phyloP scores from a whole-genome alignment of 2,329 filamentous ascomycete species.

The Alternaria longipes region DNA sequence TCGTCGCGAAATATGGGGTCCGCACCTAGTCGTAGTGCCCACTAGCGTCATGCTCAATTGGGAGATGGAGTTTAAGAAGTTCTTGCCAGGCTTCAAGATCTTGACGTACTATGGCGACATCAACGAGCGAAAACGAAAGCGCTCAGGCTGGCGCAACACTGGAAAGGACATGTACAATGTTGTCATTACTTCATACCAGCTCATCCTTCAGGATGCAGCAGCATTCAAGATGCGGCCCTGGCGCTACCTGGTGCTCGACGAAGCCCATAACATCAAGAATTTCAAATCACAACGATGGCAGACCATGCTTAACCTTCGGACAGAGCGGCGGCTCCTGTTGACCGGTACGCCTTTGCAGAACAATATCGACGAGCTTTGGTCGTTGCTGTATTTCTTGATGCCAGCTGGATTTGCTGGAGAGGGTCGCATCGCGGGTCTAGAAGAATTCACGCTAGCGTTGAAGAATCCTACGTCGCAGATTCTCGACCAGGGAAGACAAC shows the following conservation, averaged over 20 bases:
- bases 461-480: slow-evolving; percentile 96
- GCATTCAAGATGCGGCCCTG: slow-evolving; percentile 91
- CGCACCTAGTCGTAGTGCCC: slow-evolving; percentile 93
- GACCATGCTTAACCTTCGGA: slow-evolving; percentile 91
- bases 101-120: slow-evolving; percentile 95
- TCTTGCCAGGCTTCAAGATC: slow-evolving; percentile 97
- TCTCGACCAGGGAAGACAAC: slow-evolving; percentile 89
- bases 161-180: slow-evolving; percentile 85
- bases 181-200: slow-evolving; percentile 95
- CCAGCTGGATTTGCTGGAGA: slow-evolving; percentile 84
- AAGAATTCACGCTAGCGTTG: slow-evolving; percentile 96
- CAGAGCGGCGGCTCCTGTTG: slow-evolving; percentile 82
- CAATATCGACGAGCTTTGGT: slow-evolving; percentile 96
- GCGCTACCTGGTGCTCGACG: slow-evolving; percentile 98
- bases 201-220: slow-evolving; percentile 91
- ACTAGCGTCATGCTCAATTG: slow-evolving; percentile 99
- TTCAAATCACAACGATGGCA: slow-evolving; percentile 99
- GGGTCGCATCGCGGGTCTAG: slow-evolving; percentile 91
- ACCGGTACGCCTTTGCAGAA: slow-evolving; percentile 97
- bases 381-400: slow-evolving; percentile 94
- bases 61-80: slow-evolving; percentile 99
- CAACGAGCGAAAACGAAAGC: slow-evolving; percentile 90
- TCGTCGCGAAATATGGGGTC: slow-evolving; percentile 90
- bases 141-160: slow-evolving; percentile 91
- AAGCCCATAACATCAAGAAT: slow-evolving; percentile 99